These are phyloP conservation scores for Rubus idaeus DNA, from an alignment of 306 rosid genomes.

Conservation along the genomic window DNA sequence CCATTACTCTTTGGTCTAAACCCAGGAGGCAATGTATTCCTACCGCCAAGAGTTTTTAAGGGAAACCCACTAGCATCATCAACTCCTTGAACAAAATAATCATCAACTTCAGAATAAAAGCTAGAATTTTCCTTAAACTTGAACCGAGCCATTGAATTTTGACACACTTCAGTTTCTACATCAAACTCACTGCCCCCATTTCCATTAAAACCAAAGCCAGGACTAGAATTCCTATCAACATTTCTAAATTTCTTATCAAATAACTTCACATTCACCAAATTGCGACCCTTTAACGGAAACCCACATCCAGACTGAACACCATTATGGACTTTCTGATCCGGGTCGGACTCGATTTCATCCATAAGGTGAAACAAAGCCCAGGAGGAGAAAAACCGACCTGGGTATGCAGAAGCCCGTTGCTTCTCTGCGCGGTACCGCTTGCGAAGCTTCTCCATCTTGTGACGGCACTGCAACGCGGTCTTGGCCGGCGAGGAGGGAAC, in stretches of 20 bases:
- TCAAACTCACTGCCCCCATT: not conserved
- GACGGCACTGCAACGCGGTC: slow-evolving; percentile 81
- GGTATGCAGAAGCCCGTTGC: slow-evolving; percentile 48
- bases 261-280: not conserved
- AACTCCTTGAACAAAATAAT: not conserved
- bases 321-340: slow-evolving; percentile 37
- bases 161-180: not conserved
- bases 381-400: slow-evolving; percentile 40
- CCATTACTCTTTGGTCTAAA: not conserved
- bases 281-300: not conserved
- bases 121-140: not conserved
- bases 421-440: slow-evolving; percentile 71
- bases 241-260: not conserved
- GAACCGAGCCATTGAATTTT: not conserved
- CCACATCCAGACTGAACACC: not conserved
- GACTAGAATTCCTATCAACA: not conserved
- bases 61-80: not conserved
- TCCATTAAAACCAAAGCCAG: not conserved
- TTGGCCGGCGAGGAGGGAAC: slow-evolving; percentile 44
- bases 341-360: slow-evolving; percentile 70
- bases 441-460: slow-evolving; percentile 77
- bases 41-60: not conserved
- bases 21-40: no score
- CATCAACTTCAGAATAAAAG: not conserved
- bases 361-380: slow-evolving; percentile 66